Evolutionary conservation across 2,329 filamentous ascomycete genomes (phyloP).

Genomic region (Helotiales sp.): DNA sequence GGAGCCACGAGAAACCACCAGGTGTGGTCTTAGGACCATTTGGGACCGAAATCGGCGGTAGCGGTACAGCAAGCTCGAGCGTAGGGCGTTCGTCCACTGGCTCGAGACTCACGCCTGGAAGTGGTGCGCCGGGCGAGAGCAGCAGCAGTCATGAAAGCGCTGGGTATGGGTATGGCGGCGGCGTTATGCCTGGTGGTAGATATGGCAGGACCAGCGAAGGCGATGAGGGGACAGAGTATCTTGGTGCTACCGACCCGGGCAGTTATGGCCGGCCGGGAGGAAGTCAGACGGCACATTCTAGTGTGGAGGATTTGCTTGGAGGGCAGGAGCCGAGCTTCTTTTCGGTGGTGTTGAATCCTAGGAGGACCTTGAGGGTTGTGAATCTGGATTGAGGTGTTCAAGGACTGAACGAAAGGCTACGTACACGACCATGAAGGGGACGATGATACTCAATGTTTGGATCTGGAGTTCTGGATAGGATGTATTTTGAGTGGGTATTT

Average conservation of each 20-base stretch:
- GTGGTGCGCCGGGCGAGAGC: slow-evolving; percentile 10
- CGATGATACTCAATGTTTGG: neutral
- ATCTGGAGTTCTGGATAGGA: neutral
- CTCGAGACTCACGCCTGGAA: slow-evolving; percentile 10
- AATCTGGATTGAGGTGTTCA: slow-evolving; percentile 51
- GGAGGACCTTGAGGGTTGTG: slow-evolving; percentile 71
- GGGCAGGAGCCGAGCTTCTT: slow-evolving; percentile 74
- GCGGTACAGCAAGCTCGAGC: slow-evolving; percentile 12
- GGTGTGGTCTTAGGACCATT: slow-evolving; percentile 36
- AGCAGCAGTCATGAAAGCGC: slow-evolving; percentile 9
- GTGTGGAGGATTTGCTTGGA: slow-evolving; percentile 59
- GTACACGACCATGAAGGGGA: neutral
- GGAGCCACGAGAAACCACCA: slow-evolving; percentile 35
- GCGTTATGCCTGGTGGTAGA: slow-evolving; percentile 30
- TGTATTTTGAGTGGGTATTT: neutral
- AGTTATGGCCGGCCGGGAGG: slow-evolving; percentile 14
- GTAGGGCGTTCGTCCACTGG: slow-evolving; percentile 4
- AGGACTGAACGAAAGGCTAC: neutral
- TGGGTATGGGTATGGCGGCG: slow-evolving; percentile 31
- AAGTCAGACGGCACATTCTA: slow-evolving; percentile 3
- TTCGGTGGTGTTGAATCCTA: slow-evolving; percentile 69
- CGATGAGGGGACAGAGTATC: slow-evolving; percentile 34
- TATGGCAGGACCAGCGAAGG: slow-evolving; percentile 41
- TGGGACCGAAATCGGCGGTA: slow-evolving; percentile 35
- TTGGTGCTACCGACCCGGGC: slow-evolving; percentile 26